Conservation (phyloP, 805 yeast species). For the Candida manassasensis region DNA sequence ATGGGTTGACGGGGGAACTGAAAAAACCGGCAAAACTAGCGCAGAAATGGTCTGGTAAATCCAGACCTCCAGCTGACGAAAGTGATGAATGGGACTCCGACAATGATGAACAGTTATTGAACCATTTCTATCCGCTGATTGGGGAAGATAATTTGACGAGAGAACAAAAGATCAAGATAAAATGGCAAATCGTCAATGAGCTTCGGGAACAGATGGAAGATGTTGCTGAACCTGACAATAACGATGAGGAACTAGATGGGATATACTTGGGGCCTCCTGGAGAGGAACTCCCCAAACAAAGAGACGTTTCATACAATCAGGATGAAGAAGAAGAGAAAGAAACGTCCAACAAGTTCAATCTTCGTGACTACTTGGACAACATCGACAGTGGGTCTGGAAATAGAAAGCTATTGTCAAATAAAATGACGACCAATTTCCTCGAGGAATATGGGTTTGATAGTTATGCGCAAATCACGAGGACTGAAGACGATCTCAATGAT, state of each 20-base stretch:
- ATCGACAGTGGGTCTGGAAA: conserved; percentile 14
- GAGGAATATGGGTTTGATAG: conserved; percentile 37
- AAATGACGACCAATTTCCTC: conserved; percentile 27
- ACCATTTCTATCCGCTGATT: conserved; percentile 37
- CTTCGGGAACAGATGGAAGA: conserved; percentile 14
- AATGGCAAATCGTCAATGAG: conserved; percentile 28
- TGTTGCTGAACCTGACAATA: conserved; percentile 7
- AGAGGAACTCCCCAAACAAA: conserved; percentile 2
- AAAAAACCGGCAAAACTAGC: conserved; percentile 12
- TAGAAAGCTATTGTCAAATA: conserved; percentile 26
- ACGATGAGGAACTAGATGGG: conserved; percentile 24
- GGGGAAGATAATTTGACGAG: conserved; percentile 28
- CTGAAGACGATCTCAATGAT: conserved; percentile 25
- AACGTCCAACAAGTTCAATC: conserved; percentile 12
- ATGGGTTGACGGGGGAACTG: conserved; percentile 24
- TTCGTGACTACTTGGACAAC: conserved; percentile 19
- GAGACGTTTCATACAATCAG: neutral
- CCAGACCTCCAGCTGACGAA: conserved; percentile 18
- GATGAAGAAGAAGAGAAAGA: neutral
- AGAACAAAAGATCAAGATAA: conserved; percentile 34
- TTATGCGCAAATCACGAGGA: conserved; percentile 24
- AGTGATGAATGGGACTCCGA: conserved; percentile 39
- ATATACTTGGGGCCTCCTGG: conserved; percentile 32
- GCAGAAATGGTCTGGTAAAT: conserved; percentile 35
- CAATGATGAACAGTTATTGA: conserved; percentile 35